These are phyloP conservation scores for Phytopythium mirpurense DNA, from an alignment of 352 stramenopile genomes.

Conservation along the genomic window DNA sequence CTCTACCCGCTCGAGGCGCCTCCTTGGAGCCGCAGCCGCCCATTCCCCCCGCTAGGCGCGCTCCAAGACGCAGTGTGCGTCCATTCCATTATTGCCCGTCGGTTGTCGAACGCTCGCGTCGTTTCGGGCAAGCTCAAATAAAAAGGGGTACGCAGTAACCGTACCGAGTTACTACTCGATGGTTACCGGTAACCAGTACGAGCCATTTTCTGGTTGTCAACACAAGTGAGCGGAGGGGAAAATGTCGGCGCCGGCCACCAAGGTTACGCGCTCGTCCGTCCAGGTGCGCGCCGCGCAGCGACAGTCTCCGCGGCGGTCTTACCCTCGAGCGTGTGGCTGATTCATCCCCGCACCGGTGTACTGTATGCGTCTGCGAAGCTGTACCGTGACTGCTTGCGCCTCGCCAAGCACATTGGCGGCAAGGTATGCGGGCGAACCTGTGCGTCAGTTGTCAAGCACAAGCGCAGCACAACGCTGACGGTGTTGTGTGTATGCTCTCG, in stretches of 20 bases:
- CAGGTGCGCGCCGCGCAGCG: conserved; percentile 28
- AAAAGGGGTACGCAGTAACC: background rate
- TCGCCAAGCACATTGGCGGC: conserved; percentile 85
- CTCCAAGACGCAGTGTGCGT: too few species aligned
- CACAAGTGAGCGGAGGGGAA: background rate
- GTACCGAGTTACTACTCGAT: background rate
- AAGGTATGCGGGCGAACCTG: conserved; percentile 32
- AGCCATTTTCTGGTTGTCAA: conserved; percentile 2
- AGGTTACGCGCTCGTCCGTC: conserved; percentile 70
- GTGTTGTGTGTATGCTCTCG: background rate
- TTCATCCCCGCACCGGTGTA: background rate
- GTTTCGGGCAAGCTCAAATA: conserved; percentile 8
- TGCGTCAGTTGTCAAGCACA: too few species aligned
- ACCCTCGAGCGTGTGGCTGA: background rate
- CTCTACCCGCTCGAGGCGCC: conserved; percentile 10
- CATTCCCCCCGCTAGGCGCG: conserved; percentile 18
- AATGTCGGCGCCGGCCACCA: conserved; percentile 42
- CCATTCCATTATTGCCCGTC: too few species aligned
- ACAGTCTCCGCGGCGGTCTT: background rate
- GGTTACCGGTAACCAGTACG: background rate
- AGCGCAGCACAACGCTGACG: background rate
- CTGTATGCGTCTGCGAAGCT: conserved; percentile 28
- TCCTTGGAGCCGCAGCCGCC: conserved; percentile 41
- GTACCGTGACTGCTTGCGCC: conserved; percentile 79
- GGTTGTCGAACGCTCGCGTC: too few species aligned